A percentile compares a stretch with the other conserved stretches of the same genome.
Evolutionary conservation across 2,329 filamentous ascomycete species (phyloP).

Genomic region (Hypoxylon sp.): DNA sequence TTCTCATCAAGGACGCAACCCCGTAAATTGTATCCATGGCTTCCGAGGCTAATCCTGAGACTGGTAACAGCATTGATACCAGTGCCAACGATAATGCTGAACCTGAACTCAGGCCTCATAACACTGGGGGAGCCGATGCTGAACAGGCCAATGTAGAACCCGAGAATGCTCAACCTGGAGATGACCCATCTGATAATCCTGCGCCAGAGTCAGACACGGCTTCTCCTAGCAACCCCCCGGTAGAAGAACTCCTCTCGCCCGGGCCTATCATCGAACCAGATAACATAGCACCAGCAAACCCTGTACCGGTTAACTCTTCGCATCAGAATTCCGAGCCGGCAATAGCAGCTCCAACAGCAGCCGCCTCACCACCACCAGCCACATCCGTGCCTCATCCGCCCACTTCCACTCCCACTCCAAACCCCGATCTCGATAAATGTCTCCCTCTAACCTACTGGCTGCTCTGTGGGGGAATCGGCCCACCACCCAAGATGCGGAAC

Average conservation of each 20-base stretch:
- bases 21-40: background rate
- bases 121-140: background rate
- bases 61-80: background rate
- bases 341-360: background rate
- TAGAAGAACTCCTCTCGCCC: no score
- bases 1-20: background rate
- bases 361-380: background rate
- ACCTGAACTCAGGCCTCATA: background rate
- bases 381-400: background rate
- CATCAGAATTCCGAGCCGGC: background rate
- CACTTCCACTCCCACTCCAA: background rate
- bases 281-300: background rate
- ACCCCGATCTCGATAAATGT: slow-evolving; percentile 11
- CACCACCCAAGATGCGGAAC: slow-evolving; percentile 28
- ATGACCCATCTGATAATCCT: background rate
- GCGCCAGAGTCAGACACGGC: background rate
- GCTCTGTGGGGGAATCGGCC: slow-evolving; percentile 39
- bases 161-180: background rate
- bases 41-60: background rate
- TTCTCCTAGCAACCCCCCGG: background rate
- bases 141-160: background rate
- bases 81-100: background rate
- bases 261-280: background rate
- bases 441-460: slow-evolving; percentile 22
- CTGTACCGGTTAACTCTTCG: background rate